A percentile compares a stretch with the other conserved stretches of the same genome.
phyloP scores from a whole-genome alignment of 345 rosid species.

The Rhizophora apiculata region DNA sequence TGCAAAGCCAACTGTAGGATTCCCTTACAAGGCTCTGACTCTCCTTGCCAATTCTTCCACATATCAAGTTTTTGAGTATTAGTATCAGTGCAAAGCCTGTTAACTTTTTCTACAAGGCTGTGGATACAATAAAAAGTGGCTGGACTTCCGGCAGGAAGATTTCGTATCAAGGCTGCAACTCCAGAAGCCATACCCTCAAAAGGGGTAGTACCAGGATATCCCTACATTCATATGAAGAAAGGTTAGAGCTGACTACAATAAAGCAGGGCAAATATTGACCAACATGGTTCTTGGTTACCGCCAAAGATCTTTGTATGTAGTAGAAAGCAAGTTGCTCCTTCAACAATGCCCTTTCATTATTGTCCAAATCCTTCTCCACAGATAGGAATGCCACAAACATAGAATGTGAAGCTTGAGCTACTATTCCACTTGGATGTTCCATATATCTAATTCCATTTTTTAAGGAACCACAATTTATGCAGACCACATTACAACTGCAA shows the following conservation, averaged over 20 bases:
- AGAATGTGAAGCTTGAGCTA: conserved; percentile 76
- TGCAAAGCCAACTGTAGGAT: conserved; percentile 69
- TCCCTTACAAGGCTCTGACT: conserved; percentile 54
- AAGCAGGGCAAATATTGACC: background rate
- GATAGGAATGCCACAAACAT: conserved; percentile 71
- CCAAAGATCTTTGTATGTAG: conserved; percentile 79
- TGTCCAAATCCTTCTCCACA: conserved; percentile 53
- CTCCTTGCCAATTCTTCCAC: conserved; percentile 62
- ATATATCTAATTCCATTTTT: conserved; percentile 52
- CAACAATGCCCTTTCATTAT: conserved; percentile 47
- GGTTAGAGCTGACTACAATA: conserved; percentile 12
- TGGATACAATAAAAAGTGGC: conserved; percentile 73
- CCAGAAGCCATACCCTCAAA: conserved; percentile 98
- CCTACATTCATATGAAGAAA: conserved; percentile 41
- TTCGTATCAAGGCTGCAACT: conserved; percentile 68
- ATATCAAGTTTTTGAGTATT: conserved; percentile 29
- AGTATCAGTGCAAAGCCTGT: conserved; percentile 37
- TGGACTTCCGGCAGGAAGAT: conserved; percentile 96
- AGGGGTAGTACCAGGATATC: conserved; percentile 74
- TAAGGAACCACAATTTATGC: conserved; percentile 41
- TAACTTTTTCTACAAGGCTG: conserved; percentile 66
- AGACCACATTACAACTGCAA: background rate
- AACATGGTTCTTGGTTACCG: conserved; percentile 34
- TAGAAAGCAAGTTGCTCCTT: conserved; percentile 84
- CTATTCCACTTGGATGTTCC: conserved; percentile 82